Evolutionary conservation across 768 basidiomycete genomes (phyloP).

Genomic region (Fomitopsis pulvina): DNA sequence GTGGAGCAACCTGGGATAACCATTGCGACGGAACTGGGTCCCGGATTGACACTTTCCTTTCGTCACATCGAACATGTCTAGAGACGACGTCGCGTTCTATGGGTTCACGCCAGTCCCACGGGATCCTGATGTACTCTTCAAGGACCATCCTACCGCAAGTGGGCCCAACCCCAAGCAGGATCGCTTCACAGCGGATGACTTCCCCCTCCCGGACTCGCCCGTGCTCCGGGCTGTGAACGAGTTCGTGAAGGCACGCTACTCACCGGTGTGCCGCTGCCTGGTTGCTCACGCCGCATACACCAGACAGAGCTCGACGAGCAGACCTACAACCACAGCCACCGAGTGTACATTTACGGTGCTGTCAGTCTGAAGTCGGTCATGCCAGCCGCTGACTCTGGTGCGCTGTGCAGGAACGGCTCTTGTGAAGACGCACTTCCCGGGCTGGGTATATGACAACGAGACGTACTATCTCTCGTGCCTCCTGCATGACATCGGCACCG

Average conservation of each 20-base stretch:
- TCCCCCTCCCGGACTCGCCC: constrained; percentile 36
- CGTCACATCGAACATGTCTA: not conserved
- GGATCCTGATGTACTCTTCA: constrained; percentile 43
- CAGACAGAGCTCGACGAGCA: constrained; percentile 38
- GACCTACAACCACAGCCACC: constrained; percentile 43
- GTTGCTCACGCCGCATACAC: not conserved
- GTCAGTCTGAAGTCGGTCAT: not conserved
- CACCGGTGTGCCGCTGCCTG: not conserved
- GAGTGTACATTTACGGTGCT: constrained; percentile 44
- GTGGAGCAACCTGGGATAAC: no score
- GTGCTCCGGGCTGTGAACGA: constrained; percentile 32
- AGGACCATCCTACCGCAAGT: constrained; percentile 36
- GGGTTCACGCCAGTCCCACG: constrained; percentile 44
- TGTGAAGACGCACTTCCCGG: constrained; percentile 38
- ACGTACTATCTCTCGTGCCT: constrained; percentile 46
- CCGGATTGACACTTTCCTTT: not conserved
- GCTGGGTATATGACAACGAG: constrained; percentile 39
- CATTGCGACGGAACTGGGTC: no score
- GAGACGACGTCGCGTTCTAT: constrained; percentile 21
- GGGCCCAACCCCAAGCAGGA: constrained; percentile 38
- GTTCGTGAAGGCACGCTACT: constrained; percentile 31
- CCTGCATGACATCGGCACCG: constrained; percentile 48
- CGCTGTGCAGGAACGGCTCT: constrained; percentile 37
- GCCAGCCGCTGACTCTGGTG: not conserved
- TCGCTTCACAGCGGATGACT: constrained; percentile 30